Conservation (phyloP, 1,284 basidiomycete species). For the Serendipita sp. region DNA sequence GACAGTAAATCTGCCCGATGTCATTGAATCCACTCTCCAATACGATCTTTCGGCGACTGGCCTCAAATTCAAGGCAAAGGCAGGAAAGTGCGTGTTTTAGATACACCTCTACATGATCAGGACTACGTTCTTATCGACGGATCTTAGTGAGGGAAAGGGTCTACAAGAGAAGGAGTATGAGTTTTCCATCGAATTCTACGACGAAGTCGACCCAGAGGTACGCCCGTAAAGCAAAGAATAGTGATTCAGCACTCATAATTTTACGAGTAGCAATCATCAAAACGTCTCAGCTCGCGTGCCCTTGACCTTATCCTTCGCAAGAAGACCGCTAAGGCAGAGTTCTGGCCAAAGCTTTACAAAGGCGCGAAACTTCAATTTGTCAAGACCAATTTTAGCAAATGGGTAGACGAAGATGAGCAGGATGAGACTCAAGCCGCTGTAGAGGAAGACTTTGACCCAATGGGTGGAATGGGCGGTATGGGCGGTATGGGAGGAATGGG, state of each 20-base stretch:
- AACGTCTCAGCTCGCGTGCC: constrained; percentile 49
- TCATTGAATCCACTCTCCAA: constrained; percentile 45
- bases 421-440: constrained; percentile 32
- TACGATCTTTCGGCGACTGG: constrained; percentile 49
- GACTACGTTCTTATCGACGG: constrained; percentile 9
- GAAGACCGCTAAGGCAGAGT: constrained; percentile 61
- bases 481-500: constrained; percentile 29
- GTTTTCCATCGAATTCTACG: constrained; percentile 61
- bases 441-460: constrained; percentile 26
- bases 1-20: constrained; percentile 74
- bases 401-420: constrained; percentile 94
- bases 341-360: constrained; percentile 82
- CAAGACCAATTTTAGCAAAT: constrained; percentile 86
- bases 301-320: constrained; percentile 62
- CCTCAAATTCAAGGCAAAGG: constrained; percentile 56
- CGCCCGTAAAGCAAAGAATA: constrained; percentile 10
- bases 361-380: constrained; percentile 63
- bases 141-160: constrained; percentile 31
- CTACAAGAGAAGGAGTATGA: constrained; percentile 49
- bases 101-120: background rate
- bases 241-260: background rate
- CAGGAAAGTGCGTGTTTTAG: constrained; percentile 45
- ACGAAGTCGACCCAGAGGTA: constrained; percentile 62
- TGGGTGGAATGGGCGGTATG: constrained; percentile 34
- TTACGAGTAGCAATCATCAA: constrained; percentile 42